Base-by-base conservation (phyloP, 2,329 filamentous ascomycete species). In the Penicillium sp. region DNA sequence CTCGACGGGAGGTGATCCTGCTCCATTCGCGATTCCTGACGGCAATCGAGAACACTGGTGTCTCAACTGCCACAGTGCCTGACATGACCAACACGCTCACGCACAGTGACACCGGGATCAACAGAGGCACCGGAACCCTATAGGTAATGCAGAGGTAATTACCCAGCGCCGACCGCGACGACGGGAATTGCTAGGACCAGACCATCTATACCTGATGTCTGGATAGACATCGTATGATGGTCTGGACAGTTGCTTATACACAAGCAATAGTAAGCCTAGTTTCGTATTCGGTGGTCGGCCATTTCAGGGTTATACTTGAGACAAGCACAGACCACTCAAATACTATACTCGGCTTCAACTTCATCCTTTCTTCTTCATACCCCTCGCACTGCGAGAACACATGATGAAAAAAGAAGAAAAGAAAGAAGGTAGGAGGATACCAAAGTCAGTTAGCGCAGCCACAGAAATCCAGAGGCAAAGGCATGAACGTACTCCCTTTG, bases 251-350 rank as follows among this genome's bases (percentile, higher is more conserved):
- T 57, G 49, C 37, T 49, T 54, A 1, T 62, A 49, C 41, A 59
- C 54, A 17, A 64, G 53, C 1, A 65, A 61, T 35, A 62, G 61
- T 31, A 56, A 65, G 42, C 9, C 21, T 3, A 57, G 58, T 19
- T 64, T 66, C 45, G 48, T 41, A 6, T 64, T 65, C 29, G 56
- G 52, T 56, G 54, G 0, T 55, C 57, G 2, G 31, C 56, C 33
- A 35, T 35, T 17, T 35, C 8, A 19, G 37, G n/a, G 37, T n/a
- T 37, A 17, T 19, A 38, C 35, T 38, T n/a, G n/a, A 40, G 8
- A 12, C 37, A 21, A 23, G 13, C 41, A 17, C 41, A 25, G 21
- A 25, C 41, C 41, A 25, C 21, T 25, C 17, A 4, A 25, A 29
- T 46, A 23, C 23, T 23, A 9, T 47, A 23, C 29, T 47, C 17